A percentile compares a stretch with the other conserved stretches of the same genome.
phyloP scores from a whole-genome alignment of 768 basidiomycete genomes.

The Lentinula aciculospora region DNA sequence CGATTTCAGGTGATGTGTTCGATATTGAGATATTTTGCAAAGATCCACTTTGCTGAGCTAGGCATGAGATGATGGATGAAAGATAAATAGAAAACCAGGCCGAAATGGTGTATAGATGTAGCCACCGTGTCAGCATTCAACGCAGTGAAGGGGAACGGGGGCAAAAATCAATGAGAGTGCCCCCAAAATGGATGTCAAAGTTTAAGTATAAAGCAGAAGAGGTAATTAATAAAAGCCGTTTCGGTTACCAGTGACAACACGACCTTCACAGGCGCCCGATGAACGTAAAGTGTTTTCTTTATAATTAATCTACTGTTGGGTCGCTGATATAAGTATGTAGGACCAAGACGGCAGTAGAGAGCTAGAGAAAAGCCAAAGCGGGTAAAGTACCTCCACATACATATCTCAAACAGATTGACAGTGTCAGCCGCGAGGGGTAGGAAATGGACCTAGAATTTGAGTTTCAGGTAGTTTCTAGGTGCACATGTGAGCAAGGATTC shows the following conservation, averaged over 20 bases:
- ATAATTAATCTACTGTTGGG: background rate
- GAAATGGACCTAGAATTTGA: background rate
- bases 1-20: constrained; percentile 31
- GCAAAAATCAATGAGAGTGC: background rate
- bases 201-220: background rate
- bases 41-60: constrained; percentile 8
- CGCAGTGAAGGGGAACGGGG: background rate
- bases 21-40: constrained; percentile 33
- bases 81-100: background rate
- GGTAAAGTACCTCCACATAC: constrained; percentile 6
- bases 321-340: background rate
- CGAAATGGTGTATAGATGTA: background rate
- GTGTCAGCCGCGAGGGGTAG: background rate
- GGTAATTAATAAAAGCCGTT: background rate
- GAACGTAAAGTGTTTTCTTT: background rate
- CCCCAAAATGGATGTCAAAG: background rate
- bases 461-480: background rate
- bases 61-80: background rate
- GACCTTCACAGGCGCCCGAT: background rate
- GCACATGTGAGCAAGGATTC: constrained; percentile 5
- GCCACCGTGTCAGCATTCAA: constrained; percentile 8
- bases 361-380: background rate
- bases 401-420: background rate
- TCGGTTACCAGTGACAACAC: constrained; percentile 7
- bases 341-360: background rate